A percentile compares a stretch with the other conserved stretches of the same genome.
Conservation (phyloP, 768 basidiomycete genomes). For the Botryobasidium botryosum region DNA sequence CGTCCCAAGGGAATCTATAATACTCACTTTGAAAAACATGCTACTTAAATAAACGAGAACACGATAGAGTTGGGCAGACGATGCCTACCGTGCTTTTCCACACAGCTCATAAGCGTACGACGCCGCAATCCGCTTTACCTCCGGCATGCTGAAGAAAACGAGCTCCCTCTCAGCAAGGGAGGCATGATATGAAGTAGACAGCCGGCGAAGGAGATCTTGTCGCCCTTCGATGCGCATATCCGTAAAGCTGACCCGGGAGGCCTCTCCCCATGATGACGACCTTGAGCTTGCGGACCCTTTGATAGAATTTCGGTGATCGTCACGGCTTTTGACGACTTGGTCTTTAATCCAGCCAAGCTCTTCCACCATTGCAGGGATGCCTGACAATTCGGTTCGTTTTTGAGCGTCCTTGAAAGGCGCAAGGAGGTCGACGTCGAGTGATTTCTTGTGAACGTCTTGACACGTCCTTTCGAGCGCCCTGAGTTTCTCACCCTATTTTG, state of each 20-base stretch:
- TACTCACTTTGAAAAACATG: not conserved
- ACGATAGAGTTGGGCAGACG: not conserved
- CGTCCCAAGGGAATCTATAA: not conserved
- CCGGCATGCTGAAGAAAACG: not conserved
- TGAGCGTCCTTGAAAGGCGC: not conserved
- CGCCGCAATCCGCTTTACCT: not conserved
- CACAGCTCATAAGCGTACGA: not conserved
- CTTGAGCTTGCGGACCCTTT: too few species aligned
- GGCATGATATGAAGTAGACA: not conserved
- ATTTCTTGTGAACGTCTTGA: too few species aligned
- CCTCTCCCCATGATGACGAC: too few species aligned
- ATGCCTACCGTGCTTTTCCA: not conserved
- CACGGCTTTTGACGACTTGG: not conserved
- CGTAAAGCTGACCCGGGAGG: too few species aligned
- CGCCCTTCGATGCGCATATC: not conserved
- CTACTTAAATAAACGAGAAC: not conserved
- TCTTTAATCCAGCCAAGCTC: not conserved
- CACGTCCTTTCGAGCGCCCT: too few species aligned
- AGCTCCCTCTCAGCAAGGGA: not conserved
- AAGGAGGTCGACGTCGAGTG: not conserved
- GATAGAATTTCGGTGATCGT: not conserved
- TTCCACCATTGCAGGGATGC: not conserved
- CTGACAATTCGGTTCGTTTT: not conserved
- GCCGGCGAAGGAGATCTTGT: not conserved
- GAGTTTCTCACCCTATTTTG: too few species aligned